Base-by-base conservation (phyloP, 306 rosid genomes). In the Hippophae rhamnoides region DNA sequence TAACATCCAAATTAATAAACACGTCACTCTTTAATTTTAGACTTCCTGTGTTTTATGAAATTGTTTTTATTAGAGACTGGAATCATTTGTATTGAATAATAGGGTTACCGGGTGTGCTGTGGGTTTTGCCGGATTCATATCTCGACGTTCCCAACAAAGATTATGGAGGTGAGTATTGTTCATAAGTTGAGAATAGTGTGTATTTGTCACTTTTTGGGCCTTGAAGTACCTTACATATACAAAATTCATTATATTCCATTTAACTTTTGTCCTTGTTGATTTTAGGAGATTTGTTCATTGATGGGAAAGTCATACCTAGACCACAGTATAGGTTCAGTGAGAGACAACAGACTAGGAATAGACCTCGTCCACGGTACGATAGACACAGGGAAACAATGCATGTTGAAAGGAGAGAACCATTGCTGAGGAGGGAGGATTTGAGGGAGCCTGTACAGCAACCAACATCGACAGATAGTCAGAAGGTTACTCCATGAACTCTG, bases 121-220 rank as follows among this genome's bases (percentile, higher is more conserved):
- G 98, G 98, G 96, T 92, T 40, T 78, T 92, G 52, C 98, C 98
- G 8, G 95, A 92, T 85, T 92, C 98, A 6, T 92, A 87, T 66
- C 83, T 87, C 25, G 96, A 92, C 63, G 87, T 92, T 62, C 89
- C 83, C 49, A 87, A 87, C 83, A 83, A 87, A 74, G 98, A 87
- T 63, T 92, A 92, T 66, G 98, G 98, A 71, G 98, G 95, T 87
- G 59, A 55, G 84, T 66, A 43, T 27, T 1, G 42, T 55, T 51
- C 11, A 43, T 23, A 57, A 62, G 52, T 65, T 49, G 54, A 61
- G 58, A 47, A 61, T 5, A 23, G 2, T 9, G 2, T 43, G 57
- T 13, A 52, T 9, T 63, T 65, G 6, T n/a, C 13, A 40, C 1
- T 43, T 41, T 60, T 51, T 77, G 58, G 60, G 31, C 64, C 13